A percentile compares a stretch with the other conserved stretches of the same genome.
Evolutionary conservation across 2,329 filamentous ascomycete species (phyloP).

Genomic region (Whalleya microplaca): DNA sequence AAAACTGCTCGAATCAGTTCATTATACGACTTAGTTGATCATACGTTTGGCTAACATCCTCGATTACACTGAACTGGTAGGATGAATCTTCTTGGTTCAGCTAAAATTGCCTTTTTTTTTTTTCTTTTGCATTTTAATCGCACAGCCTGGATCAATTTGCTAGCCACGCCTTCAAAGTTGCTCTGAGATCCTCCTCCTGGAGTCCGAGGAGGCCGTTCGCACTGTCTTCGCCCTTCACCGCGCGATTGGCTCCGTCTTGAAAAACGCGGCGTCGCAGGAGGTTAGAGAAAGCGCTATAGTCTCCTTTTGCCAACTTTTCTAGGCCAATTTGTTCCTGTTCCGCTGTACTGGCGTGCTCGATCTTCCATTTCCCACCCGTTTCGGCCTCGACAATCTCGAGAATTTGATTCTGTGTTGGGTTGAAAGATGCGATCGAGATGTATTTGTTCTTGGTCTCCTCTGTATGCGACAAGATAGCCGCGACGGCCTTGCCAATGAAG

Average conservation of each 20-base stretch:
- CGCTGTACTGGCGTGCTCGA: conserved; percentile 42
- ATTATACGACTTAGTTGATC: too few relatives aligned
- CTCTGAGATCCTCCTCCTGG: conserved; percentile 31
- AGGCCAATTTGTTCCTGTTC: conserved; percentile 44
- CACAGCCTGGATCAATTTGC: conserved; percentile 4
- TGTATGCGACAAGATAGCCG: conserved; percentile 51
- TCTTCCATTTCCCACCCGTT: conserved; percentile 54
- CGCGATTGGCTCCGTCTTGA: conserved; percentile 30
- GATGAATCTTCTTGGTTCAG: too few relatives aligned
- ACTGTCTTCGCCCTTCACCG: conserved; percentile 25
- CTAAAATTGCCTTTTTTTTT: too few relatives aligned
- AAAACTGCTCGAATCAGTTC: too few relatives aligned
- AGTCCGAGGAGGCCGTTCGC: conserved; percentile 32
- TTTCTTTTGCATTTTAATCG: too few relatives aligned
- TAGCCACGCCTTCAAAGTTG: conserved; percentile 29
- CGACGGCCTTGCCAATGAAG: conserved; percentile 56
- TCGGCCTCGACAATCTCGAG: conserved; percentile 55
- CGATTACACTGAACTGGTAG: too few relatives aligned
- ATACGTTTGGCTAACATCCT: too few relatives aligned
- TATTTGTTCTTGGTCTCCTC: conserved; percentile 61
- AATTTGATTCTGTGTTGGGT: conserved; percentile 61
- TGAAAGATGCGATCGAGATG: conserved; percentile 60
- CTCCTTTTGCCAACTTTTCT: conserved; percentile 46
- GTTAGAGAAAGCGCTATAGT: conserved; percentile 39
- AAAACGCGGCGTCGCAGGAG: conserved; percentile 30